phyloP scores from a whole-genome alignment of 805 yeast genomes.

The Saturnispora diversa region DNA sequence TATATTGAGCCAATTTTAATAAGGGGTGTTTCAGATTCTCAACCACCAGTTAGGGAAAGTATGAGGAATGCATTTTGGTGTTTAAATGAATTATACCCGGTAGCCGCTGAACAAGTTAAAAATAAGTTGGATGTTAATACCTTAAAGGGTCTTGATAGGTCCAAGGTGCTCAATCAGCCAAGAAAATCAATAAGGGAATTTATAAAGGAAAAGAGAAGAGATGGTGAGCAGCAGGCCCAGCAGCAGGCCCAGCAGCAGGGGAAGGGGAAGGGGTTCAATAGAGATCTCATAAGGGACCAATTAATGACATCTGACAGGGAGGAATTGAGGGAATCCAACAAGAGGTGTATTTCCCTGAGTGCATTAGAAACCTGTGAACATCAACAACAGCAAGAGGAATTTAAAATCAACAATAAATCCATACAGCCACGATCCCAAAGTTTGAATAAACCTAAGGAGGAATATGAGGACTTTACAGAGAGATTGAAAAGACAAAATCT shows the following conservation, averaged over 20 bases:
- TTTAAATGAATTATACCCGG: conserved; percentile 46
- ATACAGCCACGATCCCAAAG: conserved; percentile 1
- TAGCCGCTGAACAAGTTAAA: conserved; percentile 35
- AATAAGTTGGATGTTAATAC: conserved; percentile 36
- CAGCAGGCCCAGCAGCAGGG: no score
- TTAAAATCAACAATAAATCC: conserved; percentile 8
- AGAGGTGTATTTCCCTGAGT: conserved; percentile 2
- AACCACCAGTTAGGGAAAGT: conserved; percentile 67
- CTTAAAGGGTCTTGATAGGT: conserved; percentile 53
- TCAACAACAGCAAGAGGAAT: conserved; percentile 14
- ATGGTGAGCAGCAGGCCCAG: no score
- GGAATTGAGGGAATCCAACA: neutral
- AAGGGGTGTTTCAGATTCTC: conserved; percentile 69
- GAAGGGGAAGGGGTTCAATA: no score
- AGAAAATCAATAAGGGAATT: conserved; percentile 43
- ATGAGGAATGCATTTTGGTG: conserved; percentile 74
- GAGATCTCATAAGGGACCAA: no score
- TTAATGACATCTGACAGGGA: no score
- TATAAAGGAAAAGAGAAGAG: conserved; percentile 36
- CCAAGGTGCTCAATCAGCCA: conserved; percentile 24
- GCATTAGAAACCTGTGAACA: neutral
- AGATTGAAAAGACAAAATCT: conserved; percentile 17
- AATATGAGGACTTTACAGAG: conserved; percentile 19
- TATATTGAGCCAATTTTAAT: conserved; percentile 41
- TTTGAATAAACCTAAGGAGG: conserved; percentile 8